Conservation (phyloP, 345 rosid species). For the Balakata baccata region DNA sequence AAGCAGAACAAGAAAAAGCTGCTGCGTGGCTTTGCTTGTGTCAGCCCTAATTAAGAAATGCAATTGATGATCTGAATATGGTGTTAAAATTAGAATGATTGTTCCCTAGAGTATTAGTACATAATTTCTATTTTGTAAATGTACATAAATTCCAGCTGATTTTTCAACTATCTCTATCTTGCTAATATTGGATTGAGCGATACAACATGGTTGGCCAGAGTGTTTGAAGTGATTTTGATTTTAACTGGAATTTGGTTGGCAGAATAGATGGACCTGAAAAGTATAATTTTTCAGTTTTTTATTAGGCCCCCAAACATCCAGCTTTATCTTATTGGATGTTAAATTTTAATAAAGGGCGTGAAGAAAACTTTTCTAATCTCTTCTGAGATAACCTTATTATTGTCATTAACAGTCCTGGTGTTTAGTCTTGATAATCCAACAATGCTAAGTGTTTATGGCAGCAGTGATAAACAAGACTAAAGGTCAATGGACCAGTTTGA, state of each 20-base stretch:
- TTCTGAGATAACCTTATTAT: too few relatives aligned
- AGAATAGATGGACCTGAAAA: neutral
- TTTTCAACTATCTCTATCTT: neutral
- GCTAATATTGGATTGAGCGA: neutral
- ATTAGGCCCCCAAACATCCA: neutral
- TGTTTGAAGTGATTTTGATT: neutral
- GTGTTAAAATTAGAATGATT: neutral
- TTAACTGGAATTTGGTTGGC: conserved; percentile 1
- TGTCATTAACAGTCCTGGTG: too few relatives aligned
- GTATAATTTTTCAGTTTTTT: neutral
- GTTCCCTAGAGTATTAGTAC: neutral
- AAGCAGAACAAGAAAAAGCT: too few relatives aligned
- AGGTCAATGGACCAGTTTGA: neutral
- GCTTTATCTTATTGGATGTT: neutral
- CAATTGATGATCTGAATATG: neutral
- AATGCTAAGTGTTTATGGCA: neutral
- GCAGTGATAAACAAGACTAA: neutral
- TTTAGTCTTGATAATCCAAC: too few relatives aligned
- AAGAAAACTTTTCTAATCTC: neutral
- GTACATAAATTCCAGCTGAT: neutral
- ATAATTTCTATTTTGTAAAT: neutral
- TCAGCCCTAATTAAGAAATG: too few relatives aligned
- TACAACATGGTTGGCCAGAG: neutral
- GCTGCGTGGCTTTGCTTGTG: too few relatives aligned
- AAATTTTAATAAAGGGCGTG: neutral